Percentiles rank a stretch among this genome's conserved stretches.
Conservation (phyloP, 768 basidiomycete species). For the Candolleomyces aberdarensis region DNA sequence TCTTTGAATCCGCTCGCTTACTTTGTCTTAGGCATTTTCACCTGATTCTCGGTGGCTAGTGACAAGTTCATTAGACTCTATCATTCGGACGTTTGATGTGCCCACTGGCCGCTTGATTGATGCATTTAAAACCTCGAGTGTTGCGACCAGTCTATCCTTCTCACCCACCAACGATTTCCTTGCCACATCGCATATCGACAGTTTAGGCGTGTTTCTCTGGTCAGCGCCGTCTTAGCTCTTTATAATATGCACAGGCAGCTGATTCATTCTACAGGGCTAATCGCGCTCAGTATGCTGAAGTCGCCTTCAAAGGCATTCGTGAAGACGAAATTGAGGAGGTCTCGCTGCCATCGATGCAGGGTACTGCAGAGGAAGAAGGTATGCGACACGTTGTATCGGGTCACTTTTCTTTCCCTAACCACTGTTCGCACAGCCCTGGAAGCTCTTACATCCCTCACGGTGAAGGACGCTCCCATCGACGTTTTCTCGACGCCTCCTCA, state of each 20-base stretch:
- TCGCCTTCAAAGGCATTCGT: conserved; percentile 74
- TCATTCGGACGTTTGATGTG: conserved; percentile 93
- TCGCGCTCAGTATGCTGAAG: conserved; percentile 87
- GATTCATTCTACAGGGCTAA: conserved; percentile 67
- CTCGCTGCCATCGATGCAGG: conserved; percentile 81
- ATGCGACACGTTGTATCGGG: conserved; percentile 6
- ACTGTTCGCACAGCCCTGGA: conserved; percentile 52
- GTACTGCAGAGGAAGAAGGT: conserved; percentile 79
- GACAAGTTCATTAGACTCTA: conserved; percentile 82
- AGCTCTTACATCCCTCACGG: conserved; percentile 60
- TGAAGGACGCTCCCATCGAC: conserved; percentile 60
- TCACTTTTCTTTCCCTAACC: neutral
- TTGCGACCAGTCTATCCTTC: conserved; percentile 88
- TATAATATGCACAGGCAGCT: neutral
- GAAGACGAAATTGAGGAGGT: conserved; percentile 73
- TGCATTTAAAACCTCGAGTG: conserved; percentile 81
- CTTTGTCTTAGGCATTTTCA: conserved; percentile 72
- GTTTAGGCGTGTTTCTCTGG: conserved; percentile 95
- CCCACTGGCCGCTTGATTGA: conserved; percentile 92
- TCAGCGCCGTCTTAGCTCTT: conserved; percentile 23
- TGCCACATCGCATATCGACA: conserved; percentile 92
- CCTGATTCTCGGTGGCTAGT: conserved; percentile 95
- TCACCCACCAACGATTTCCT: conserved; percentile 96
- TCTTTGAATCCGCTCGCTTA: conserved; percentile 7
- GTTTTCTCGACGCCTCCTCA: conserved; percentile 86